These are phyloP conservation scores for Yamadazyma laniorum DNA, from an alignment of 805 yeast genomes.

Conservation along the genomic window DNA sequence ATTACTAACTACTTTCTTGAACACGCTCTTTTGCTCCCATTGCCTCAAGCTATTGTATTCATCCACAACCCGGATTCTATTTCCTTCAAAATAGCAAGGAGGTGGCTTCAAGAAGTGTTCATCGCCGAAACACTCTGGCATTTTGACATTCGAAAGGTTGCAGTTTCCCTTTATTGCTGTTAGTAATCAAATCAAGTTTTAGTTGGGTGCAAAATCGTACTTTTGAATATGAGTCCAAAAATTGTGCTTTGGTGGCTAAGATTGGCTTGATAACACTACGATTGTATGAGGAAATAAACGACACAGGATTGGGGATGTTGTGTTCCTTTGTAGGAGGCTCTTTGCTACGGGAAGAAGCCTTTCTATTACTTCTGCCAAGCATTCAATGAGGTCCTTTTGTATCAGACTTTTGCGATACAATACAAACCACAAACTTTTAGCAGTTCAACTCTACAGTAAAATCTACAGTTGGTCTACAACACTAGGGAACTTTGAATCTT, in stretches of 20 bases:
- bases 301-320: neutral
- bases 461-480: too few species aligned
- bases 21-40: slow-evolving; percentile 46
- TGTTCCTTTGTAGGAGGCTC: neutral
- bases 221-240: slow-evolving; percentile 52
- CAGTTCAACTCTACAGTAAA: too few species aligned
- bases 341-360: neutral
- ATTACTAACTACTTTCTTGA: slow-evolving; percentile 37
- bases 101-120: slow-evolving; percentile 60
- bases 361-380: slow-evolving; percentile 7
- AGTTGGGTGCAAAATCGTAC: slow-evolving; percentile 18
- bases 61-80: slow-evolving; percentile 45
- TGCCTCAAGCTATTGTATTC: slow-evolving; percentile 39
- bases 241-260: slow-evolving; percentile 46
- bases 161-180: slow-evolving; percentile 42
- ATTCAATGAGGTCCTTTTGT: neutral
- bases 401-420: neutral
- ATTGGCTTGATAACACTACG: slow-evolving; percentile 21
- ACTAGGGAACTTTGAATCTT: neutral
- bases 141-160: slow-evolving; percentile 52
- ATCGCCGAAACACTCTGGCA: slow-evolving; percentile 52
- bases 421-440: too few species aligned
- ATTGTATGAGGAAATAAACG: slow-evolving; percentile 20
- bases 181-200: slow-evolving; percentile 12
- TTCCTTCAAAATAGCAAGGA: slow-evolving; percentile 48